phyloP scores from a whole-genome alignment of 2,329 filamentous ascomycete genomes.

The Phialophora expanda region DNA sequence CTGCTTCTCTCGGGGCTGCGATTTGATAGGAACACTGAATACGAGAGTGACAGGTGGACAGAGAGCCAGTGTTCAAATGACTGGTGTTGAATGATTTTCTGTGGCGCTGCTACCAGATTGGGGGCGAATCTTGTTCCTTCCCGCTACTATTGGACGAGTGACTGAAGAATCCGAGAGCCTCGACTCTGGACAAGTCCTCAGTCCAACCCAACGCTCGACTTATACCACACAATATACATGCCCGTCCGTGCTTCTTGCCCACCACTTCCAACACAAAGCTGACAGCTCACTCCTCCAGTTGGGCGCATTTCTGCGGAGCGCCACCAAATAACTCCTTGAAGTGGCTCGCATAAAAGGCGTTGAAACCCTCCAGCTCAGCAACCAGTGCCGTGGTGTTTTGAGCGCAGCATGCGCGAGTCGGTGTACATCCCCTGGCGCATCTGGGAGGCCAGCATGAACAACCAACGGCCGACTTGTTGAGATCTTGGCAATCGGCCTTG shows the following conservation, averaged over 20 bases:
- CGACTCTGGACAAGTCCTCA: neutral
- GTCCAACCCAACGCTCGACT: neutral
- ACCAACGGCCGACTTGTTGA: neutral
- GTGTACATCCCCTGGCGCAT: neutral
- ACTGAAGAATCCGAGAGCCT: neutral
- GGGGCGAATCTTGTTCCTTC: neutral
- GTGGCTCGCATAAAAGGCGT: slow-evolving; percentile 5
- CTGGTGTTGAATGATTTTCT: neutral
- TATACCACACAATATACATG: neutral
- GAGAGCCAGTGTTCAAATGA: neutral
- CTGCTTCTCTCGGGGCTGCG: neutral
- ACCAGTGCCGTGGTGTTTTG: slow-evolving; percentile 6
- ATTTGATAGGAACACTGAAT: slow-evolving; percentile 10
- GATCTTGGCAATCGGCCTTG: slow-evolving; percentile 8
- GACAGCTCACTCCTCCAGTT: slow-evolving; percentile 2
- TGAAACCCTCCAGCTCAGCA: slow-evolving; percentile 2
- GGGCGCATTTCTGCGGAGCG: neutral
- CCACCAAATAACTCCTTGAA: slow-evolving; percentile 3
- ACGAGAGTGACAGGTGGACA: neutral
- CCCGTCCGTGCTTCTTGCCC: neutral
- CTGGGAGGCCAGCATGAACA: slow-evolving; percentile 10
- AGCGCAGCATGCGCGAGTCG: neutral
- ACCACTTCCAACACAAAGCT: neutral
- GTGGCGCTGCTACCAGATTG: neutral
- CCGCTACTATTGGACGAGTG: neutral